Evolutionary conservation across 768 basidiomycete genomes (phyloP), one percentile per base, ranked within the genome.

Genomic region (Holtermanniella nyarrowii): DNA sequence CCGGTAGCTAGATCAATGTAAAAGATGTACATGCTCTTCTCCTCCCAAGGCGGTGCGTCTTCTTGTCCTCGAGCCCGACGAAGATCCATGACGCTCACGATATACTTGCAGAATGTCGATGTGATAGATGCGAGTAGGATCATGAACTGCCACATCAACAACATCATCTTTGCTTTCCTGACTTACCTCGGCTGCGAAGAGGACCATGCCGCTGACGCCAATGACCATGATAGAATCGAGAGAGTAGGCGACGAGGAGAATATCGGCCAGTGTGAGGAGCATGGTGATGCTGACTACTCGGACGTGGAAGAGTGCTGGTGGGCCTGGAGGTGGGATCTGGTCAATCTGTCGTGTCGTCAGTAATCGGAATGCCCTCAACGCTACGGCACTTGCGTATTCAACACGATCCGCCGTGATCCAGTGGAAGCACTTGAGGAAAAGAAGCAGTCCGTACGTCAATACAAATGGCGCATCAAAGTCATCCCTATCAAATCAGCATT

Each of bases 351-450:
- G 1, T 3, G 43, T 5, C 49, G n/a, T n/a, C n/a, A 37, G 31
- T 37, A 37, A 37, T 16, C 10, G 7, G 10, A 37, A 16, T 16
- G 31, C 7, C 31, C 22, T 23, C 12, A 26, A 11, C 5, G 26
- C 24, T 21, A 21, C 20, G 22, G 1, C 1, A 67, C 80, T 61
- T 55, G 93, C 93, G 80, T 88, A 91, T 80, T 99, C 95, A 48
- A 99, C 86, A 45, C 95, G 81, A 71, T 97, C 95, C 4, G 82
- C 80, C 52, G 91, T 81, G 26, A 99, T 79, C 95, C 95, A 99
- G 69, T 99, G 95, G 73, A 97, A 97, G 43, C 88, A 90, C 69
- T 96, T 97, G 59, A 95, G 79, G 59, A 95, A 93, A 14, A 96
- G 79, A 11, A 99, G 75, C 63, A 88, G 81, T n/a, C 85, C 84